Evolutionary conservation across 371 early-diverging fungal species (phyloP).

Genomic region (Mortierella sp.): DNA sequence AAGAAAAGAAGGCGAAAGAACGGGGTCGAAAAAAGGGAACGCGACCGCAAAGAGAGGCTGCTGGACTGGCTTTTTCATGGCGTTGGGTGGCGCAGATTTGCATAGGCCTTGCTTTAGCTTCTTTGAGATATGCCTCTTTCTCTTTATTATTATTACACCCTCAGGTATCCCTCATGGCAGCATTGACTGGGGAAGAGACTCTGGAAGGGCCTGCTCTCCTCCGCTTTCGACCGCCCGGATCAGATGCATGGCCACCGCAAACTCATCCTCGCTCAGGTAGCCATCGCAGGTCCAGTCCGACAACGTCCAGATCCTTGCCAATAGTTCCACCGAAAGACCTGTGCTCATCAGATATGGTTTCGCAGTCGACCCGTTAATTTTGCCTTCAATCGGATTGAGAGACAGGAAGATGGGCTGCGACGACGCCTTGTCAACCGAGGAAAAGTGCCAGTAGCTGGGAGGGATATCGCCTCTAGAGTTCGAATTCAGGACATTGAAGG

Average conservation of each 20-base stretch:
- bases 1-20: background rate
- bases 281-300: slow-evolving; percentile 81
- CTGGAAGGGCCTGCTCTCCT: slow-evolving; percentile 63
- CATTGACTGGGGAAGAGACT: slow-evolving; percentile 65
- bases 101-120: background rate
- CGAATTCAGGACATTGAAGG: slow-evolving; percentile 18
- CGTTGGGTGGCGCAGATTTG: background rate
- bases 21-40: background rate
- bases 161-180: slow-evolving; percentile 46
- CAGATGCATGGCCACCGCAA: slow-evolving; percentile 78
- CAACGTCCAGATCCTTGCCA: slow-evolving; percentile 80
- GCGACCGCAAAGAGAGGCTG: background rate
- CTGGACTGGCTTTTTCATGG: background rate
- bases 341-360: slow-evolving; percentile 74
- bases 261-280: slow-evolving; percentile 78
- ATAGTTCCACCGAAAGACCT: slow-evolving; percentile 66
- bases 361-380: slow-evolving; percentile 69
- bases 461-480: slow-evolving; percentile 58
- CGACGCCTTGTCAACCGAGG: slow-evolving; percentile 64
- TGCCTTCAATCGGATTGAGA: slow-evolving; percentile 74
- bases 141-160: background rate
- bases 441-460: slow-evolving; percentile 72
- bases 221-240: slow-evolving; percentile 66
- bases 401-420: slow-evolving; percentile 64
- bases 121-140: background rate